Conservation (phyloP, 768 basidiomycete genomes). For the Pilatotrama ljubarskyi region DNA sequence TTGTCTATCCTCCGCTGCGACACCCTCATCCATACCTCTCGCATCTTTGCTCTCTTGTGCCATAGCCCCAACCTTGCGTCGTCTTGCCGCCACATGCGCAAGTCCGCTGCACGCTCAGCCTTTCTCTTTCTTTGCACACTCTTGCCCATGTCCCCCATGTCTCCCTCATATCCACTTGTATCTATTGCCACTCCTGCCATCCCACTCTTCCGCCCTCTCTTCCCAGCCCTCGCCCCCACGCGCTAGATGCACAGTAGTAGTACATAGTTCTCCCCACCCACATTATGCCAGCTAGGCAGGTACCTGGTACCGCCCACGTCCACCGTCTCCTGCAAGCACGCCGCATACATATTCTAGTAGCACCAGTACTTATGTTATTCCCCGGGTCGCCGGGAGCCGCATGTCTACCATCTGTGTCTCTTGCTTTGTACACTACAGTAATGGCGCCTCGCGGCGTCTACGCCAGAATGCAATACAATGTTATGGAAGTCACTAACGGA, state of each 20-base stretch:
- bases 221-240: too few species aligned
- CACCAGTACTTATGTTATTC: conserved; percentile 7
- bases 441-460: conserved; percentile 6
- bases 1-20: conserved; percentile 20
- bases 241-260: conserved; percentile 19
- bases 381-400: conserved; percentile 6
- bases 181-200: background rate
- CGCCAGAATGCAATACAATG: conserved; percentile 14
- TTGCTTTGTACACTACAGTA: conserved; percentile 23
- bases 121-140: background rate
- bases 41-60: conserved; percentile 1
- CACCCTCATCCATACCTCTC: background rate
- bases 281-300: conserved; percentile 1
- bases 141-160: conserved; percentile 3
- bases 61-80: background rate
- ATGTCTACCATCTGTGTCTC: conserved; percentile 21
- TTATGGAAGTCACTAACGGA: background rate
- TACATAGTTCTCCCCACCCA: background rate
- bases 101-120: background rate
- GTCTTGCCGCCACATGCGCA: background rate
- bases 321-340: conserved; percentile 1
- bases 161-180: conserved; percentile 11
- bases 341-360: conserved; percentile 4
- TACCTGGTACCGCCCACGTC: background rate
- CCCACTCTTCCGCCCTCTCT: background rate